Base-by-base conservation (phyloP, 2,329 filamentous ascomycete species). In the Teratosphaeria gauchensis region DNA sequence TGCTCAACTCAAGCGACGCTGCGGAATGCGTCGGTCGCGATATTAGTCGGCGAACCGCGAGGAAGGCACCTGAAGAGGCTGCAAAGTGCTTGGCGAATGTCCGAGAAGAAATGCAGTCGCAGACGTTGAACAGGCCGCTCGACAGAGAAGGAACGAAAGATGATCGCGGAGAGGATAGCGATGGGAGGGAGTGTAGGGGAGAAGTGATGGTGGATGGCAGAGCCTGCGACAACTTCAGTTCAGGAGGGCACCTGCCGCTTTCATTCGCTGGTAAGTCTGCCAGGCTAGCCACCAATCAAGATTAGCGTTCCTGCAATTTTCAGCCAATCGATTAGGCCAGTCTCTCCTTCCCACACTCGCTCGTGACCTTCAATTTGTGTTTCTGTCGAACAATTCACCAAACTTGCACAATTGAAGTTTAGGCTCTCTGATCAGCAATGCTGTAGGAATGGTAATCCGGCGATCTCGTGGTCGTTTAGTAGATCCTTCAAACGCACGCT, bases 81-180 rank as follows among this genome's bases (percentile, higher is more conserved):
- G n/a, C 42, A 48, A 48, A 48, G 42, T 48, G 54, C 30, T 42
- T 16, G 9, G 35, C n/a, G 19, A 30, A 51, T 57, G 42, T 55
- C 46, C 33, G n/a, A 33, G 57, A 42, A 31, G 51, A 51, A 54
- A 59, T 56, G 55, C 58, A 59, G 28, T 35, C 28, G 52, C 52
- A 53, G 52, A 35, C 52, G 52, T 31, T 48, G 58, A 30, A 33
- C 32, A 31, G 28, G 46, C 42, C 33, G n/a, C 42, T 46, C 42
- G 54, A 30, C 51, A 59, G 56, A 59, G 58, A 59, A 59, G 55
- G 58, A 59, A 57, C 51, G 58, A 57, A 57, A 52, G 58, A 57
- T 35, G 24, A 21, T 51, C 28, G n/a, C n/a, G 51, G 31, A 30
- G 38, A 48, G 30, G 48, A 53, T 56, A 31, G 24, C 42, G 38